Evolutionary conservation across 495 filamentous ascomycete genomes (phyloP).

Genomic region (Penicillium manginii): DNA sequence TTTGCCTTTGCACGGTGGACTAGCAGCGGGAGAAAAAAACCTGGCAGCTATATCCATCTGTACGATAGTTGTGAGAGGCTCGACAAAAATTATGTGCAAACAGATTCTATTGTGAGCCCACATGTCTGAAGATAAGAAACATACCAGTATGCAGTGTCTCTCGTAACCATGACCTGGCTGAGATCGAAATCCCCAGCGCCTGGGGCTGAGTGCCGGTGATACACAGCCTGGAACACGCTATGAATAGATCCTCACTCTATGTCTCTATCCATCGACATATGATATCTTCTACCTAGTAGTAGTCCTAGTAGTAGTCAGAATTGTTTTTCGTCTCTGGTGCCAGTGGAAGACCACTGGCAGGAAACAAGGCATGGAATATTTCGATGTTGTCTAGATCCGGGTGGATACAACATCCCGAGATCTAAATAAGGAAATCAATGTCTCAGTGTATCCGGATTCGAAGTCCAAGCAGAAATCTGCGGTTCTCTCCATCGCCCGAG

Average conservation of each 20-base stretch:
- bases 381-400: background rate
- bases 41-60: background rate
- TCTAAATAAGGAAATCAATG: constrained; percentile 1
- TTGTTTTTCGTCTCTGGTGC: background rate
- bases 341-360: too few species aligned
- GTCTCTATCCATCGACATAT: background rate
- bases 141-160: constrained; percentile 2
- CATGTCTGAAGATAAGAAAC: background rate
- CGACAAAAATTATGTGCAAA: background rate
- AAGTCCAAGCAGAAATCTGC: background rate
- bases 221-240: constrained; percentile 3
- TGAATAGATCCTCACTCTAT: background rate
- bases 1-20: background rate
- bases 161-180: constrained; percentile 1
- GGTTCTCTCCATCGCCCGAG: background rate
- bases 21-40: background rate
- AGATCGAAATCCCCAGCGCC: background rate
- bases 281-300: too few species aligned
- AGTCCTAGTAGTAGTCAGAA: too few species aligned
- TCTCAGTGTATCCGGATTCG: background rate
- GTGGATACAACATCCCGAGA: background rate
- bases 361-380: background rate
- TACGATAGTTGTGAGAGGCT: constrained; percentile 1
- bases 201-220: background rate
- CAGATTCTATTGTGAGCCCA: background rate